Percentiles rank a stretch among this genome's conserved stretches.
These are phyloP conservation scores for Pulicaria dysenterica DNA, from an alignment of 129 eudicot species.

Conservation along the genomic window DNA sequence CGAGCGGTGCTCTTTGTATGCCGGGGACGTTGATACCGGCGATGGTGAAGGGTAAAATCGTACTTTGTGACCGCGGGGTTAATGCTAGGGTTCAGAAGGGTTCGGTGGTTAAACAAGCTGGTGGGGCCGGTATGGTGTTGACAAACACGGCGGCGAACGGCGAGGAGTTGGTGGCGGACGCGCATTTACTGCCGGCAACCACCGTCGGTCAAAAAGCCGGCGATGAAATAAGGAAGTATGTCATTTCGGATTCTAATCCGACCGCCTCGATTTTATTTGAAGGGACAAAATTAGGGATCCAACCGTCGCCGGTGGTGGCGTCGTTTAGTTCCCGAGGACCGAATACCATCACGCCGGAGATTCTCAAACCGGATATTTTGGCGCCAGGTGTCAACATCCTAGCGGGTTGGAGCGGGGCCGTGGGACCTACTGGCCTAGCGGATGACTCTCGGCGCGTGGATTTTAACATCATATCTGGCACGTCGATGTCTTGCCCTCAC, in stretches of 20 bases:
- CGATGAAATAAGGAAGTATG: constrained; percentile 54
- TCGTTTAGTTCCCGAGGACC: constrained; percentile 97
- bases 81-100: constrained; percentile 93
- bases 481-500: constrained; percentile 99
- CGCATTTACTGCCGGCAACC: constrained; percentile 85
- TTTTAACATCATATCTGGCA: constrained; percentile 89
- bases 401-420: constrained; percentile 80
- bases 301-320: constrained; percentile 96
- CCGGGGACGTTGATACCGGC: constrained; percentile 72
- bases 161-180: constrained; percentile 94
- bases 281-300: constrained; percentile 85
- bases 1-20: constrained; percentile 88
- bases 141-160: constrained; percentile 95
- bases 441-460: constrained; percentile 74
- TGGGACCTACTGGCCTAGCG: constrained; percentile 82
- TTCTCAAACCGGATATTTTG: constrained; percentile 77
- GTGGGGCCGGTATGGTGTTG: constrained; percentile 90
- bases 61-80: constrained; percentile 88
- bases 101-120: constrained; percentile 79
- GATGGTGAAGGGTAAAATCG: constrained; percentile 78
- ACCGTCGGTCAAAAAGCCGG: constrained; percentile 81
- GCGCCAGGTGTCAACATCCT: constrained; percentile 97
- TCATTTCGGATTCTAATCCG: constrained; percentile 55
- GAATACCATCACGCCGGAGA: constrained; percentile 75
- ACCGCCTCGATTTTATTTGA: constrained; percentile 68